phyloP scores from a whole-genome alignment of 2,329 filamentous ascomycete genomes.

The Ilyonectria mors-panacis region DNA sequence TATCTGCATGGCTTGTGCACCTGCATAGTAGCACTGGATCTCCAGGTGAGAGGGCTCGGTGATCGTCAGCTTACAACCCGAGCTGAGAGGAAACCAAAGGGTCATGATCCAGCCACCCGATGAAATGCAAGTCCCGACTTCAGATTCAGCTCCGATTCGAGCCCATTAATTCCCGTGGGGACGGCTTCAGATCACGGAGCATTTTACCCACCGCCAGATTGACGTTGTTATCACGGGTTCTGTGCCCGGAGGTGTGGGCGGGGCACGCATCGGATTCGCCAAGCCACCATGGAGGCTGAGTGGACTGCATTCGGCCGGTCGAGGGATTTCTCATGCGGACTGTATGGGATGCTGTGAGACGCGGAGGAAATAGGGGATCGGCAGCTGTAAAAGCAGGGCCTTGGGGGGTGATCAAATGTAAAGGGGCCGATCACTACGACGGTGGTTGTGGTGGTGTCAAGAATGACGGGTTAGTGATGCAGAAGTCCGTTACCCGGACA shows the following conservation, averaged over 20 bases:
- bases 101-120: constrained; percentile 38
- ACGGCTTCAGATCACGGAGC: constrained; percentile 7
- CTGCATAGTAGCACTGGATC: constrained; percentile 20
- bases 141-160: constrained; percentile 36
- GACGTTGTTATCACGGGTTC: constrained; percentile 41
- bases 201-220: constrained; percentile 47
- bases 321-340: constrained; percentile 42
- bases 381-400: constrained; percentile 31
- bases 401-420: constrained; percentile 31
- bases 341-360: constrained; percentile 33
- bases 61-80: constrained; percentile 9
- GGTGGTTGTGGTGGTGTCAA: constrained; percentile 18
- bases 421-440: constrained; percentile 37
- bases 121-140: constrained; percentile 21
- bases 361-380: constrained; percentile 38
- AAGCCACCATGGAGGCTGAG: constrained; percentile 33
- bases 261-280: constrained; percentile 33
- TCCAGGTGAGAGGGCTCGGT: constrained; percentile 4
- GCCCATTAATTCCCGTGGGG: constrained; percentile 24
- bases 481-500: background rate
- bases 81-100: constrained; percentile 32
- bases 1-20: constrained; percentile 13
- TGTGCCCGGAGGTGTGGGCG: constrained; percentile 36
- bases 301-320: constrained; percentile 26
- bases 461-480: background rate